These are phyloP conservation scores for Aspergillus bombycis DNA, from an alignment of 2,329 filamentous ascomycete genomes.

Conservation along the genomic window DNA sequence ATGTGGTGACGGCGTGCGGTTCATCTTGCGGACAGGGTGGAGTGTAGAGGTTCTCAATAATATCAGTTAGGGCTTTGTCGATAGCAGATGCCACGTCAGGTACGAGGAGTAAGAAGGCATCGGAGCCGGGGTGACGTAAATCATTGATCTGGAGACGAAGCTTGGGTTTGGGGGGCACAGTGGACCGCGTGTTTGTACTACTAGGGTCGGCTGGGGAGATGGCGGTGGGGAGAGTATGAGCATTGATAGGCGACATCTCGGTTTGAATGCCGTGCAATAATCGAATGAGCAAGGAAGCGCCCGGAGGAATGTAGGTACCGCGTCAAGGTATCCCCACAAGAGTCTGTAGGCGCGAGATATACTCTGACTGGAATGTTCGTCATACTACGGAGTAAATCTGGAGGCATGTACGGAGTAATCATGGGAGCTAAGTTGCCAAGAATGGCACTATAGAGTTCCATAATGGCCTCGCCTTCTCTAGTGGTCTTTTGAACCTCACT, in stretches of 20 bases:
- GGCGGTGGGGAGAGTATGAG: conserved; percentile 16
- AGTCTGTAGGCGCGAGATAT: neutral
- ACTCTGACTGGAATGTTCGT: neutral
- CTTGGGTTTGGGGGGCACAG: conserved; percentile 33
- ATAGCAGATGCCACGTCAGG: conserved; percentile 64
- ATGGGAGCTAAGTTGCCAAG: no score
- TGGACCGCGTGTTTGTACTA: conserved; percentile 9
- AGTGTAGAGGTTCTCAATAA: conserved; percentile 73
- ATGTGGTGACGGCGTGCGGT: neutral
- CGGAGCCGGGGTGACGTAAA: conserved; percentile 48
- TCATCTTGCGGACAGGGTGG: conserved; percentile 2
- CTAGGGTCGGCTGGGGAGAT: conserved; percentile 18
- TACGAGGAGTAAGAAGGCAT: conserved; percentile 66
- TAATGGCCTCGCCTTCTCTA: no score
- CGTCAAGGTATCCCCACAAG: neutral
- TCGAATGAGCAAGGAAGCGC: neutral
- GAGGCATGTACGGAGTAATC: no score
- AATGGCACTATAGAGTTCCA: no score
- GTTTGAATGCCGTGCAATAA: neutral
- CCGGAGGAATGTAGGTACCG: neutral
- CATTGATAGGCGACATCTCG: neutral
- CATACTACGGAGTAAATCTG: no score
- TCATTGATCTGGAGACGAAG: conserved; percentile 46
- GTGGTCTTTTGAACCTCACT: no score
- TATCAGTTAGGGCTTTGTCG: conserved; percentile 64